Base-by-base conservation (phyloP, 2,329 filamentous ascomycete species). In the Fusarium pseudoanthophilum region DNA sequence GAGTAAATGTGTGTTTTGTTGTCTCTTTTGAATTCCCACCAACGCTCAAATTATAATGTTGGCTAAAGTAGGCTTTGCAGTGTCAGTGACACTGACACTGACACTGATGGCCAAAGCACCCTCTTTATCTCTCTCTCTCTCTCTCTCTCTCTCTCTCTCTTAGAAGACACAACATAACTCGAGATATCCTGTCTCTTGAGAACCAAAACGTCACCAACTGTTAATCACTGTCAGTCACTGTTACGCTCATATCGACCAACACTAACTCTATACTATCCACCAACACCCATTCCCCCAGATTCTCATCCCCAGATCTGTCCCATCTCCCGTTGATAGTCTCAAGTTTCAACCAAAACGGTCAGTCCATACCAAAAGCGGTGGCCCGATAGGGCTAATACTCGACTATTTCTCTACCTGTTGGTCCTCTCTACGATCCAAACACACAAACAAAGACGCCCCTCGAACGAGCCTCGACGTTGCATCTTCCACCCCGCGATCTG, bases 11-110 rank as follows among this genome's bases (percentile, higher is more conserved):
- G 20, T 39, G 26, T 28, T 53, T 20, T 34, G 24, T 46, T 28
- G 15, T 37, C 24, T 48, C 37, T 43, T 24, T 24, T 15, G 7
- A 52, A 24, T n/a, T 53, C 9, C 45, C 26, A 53, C 67, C 59
- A 55, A 69, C 36, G 10, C 39, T 28, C 30, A 21, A 28, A 45
- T 45, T 40, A 30, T 30, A 51, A 21, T 42, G 30, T 32, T 67
- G 7, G 40, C 62, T 20, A 7, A 26, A 11, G 48, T 30, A 30
- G 30, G 28, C 40, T 58, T 24, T 36, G 24, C 32, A 42, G 30
- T 48, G 62, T 18, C 62, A 67, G 11, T 60, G 42, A 4, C 62
- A 67, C 6, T 67, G 36, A 5, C 58, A 53, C 3, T 69, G 39
- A 28, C 45, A 37, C 16, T 34, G 24, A 37, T 36, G n/a, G 28